Evolutionary conservation across 306 rosid genomes (phyloP).

Genomic region (Citrullus colocynthis): DNA sequence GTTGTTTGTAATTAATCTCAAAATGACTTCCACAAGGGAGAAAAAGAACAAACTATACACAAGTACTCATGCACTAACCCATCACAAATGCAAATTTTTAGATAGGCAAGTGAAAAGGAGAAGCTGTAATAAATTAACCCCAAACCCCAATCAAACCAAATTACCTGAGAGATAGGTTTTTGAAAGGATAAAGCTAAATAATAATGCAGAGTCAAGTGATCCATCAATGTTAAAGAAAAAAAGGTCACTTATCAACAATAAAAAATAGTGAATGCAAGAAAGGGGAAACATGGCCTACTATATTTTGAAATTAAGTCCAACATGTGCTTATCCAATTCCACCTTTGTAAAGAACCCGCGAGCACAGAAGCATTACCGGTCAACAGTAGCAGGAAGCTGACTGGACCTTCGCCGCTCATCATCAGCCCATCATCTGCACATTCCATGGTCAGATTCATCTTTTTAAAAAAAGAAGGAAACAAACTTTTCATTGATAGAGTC

Average conservation of each 20-base stretch:
- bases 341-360: background rate
- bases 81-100: background rate
- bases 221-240: background rate
- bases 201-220: background rate
- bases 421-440: conserved; percentile 14
- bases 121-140: background rate
- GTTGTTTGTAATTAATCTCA: background rate
- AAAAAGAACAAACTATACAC: too few species aligned
- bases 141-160: background rate
- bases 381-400: background rate
- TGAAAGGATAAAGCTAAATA: background rate
- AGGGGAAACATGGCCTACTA: background rate
- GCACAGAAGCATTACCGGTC: background rate
- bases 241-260: background rate
- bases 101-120: background rate
- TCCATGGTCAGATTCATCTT: background rate
- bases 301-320: background rate
- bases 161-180: background rate
- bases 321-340: background rate
- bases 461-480: background rate
- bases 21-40: background rate
- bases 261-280: background rate
- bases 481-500: background rate
- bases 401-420: background rate
- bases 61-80: background rate